A percentile compares a stretch with the other conserved stretches of the same genome.
Evolutionary conservation across 2,329 filamentous ascomycete species (phyloP).

Genomic region (Aspergillus sp.): DNA sequence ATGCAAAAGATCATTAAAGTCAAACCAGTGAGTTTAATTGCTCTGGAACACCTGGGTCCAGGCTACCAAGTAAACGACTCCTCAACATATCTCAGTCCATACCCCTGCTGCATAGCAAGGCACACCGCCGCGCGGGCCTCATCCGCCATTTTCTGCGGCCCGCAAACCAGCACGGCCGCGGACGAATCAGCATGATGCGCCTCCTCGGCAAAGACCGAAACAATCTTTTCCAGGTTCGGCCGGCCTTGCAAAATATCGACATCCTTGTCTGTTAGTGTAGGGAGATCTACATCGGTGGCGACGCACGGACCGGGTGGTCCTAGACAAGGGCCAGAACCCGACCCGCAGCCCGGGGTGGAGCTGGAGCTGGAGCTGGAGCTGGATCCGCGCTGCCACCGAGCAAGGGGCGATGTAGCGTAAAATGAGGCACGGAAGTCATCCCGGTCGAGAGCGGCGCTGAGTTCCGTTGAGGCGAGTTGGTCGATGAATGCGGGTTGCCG

Average conservation of each 20-base stretch:
- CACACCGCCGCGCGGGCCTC: constrained; percentile 44
- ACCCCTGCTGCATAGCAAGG: constrained; percentile 33
- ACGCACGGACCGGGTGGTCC: background rate
- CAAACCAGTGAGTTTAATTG: too few species aligned
- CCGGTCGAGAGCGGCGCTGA: constrained; percentile 26
- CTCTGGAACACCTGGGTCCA: too few species aligned
- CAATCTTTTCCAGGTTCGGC: constrained; percentile 37
- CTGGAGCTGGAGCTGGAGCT: background rate
- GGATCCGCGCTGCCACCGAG: background rate
- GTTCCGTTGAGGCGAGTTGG: constrained; percentile 27
- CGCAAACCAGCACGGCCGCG: constrained; percentile 46
- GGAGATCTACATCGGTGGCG: background rate
- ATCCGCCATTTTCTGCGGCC: constrained; percentile 48
- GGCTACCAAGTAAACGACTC: constrained; percentile 44
- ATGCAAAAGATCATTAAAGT: background rate
- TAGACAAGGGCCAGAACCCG: too few species aligned
- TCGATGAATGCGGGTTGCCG: constrained; percentile 32
- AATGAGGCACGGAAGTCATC: constrained; percentile 33
- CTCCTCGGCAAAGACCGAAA: constrained; percentile 35
- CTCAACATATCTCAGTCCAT: constrained; percentile 46
- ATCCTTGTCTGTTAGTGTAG: background rate
- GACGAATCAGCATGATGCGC: constrained; percentile 26
- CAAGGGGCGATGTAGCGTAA: constrained; percentile 24
- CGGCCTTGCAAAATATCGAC: constrained; percentile 25
- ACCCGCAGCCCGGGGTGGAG: too few species aligned